Evolutionary conservation across 352 stramenopile genomes (phyloP).

Genomic region (Globisporangium mamillatum): DNA sequence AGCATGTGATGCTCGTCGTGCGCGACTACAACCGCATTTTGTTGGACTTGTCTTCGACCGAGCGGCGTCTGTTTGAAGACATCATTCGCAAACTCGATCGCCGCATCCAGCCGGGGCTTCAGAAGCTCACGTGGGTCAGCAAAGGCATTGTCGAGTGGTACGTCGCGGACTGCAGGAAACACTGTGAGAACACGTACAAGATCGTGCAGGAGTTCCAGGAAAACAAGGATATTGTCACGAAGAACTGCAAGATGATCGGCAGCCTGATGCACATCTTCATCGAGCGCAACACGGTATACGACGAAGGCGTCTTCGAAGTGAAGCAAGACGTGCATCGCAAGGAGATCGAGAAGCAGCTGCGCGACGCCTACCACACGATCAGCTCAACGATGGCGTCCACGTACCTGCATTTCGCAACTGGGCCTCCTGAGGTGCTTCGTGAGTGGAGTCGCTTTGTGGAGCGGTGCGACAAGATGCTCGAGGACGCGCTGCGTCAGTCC

Average conservation of each 20-base stretch:
- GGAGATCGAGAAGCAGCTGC: conserved; percentile 70
- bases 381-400: conserved; percentile 89
- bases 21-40: conserved; percentile 95
- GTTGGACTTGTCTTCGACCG: conserved; percentile 85
- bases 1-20: conserved; percentile 95
- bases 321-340: conserved; percentile 91
- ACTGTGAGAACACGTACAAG: conserved; percentile 87
- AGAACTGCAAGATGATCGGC: conserved; percentile 88
- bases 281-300: conserved; percentile 92
- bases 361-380: conserved; percentile 83
- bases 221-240: conserved; percentile 85
- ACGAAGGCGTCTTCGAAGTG: conserved; percentile 90
- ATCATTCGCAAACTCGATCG: conserved; percentile 94
- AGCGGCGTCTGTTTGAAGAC: conserved; percentile 92
- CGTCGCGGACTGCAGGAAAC: conserved; percentile 87
- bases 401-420: conserved; percentile 89
- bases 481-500: conserved; percentile 87
- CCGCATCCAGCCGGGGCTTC: conserved; percentile 89
- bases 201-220: conserved; percentile 89
- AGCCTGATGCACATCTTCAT: conserved; percentile 90
- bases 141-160: conserved; percentile 93
- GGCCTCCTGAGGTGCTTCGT: conserved; percentile 87
- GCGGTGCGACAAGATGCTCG: conserved; percentile 88
- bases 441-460: conserved; percentile 92
- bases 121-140: conserved; percentile 92